These are phyloP conservation scores for Cicer bijugum DNA, from an alignment of 306 rosid species.

Conservation along the genomic window DNA sequence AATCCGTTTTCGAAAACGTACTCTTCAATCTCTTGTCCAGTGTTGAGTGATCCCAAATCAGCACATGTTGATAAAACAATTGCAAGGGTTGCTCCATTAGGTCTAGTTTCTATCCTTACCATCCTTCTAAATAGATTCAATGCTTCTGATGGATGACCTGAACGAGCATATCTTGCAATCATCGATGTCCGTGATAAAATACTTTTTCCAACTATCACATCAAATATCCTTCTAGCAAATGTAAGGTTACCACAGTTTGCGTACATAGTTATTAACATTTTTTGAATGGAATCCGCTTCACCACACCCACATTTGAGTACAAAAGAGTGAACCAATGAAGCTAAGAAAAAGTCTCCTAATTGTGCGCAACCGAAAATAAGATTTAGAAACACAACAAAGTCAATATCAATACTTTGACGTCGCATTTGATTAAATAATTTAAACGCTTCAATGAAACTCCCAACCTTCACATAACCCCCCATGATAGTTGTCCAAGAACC, in stretches of 20 bases:
- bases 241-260: constrained; percentile 58
- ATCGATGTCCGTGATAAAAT: constrained; percentile 66
- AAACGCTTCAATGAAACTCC: constrained; percentile 40
- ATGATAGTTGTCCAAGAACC: constrained; percentile 59
- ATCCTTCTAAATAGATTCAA: constrained; percentile 50
- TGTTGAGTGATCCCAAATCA: constrained; percentile 52
- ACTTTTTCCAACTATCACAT: constrained; percentile 48
- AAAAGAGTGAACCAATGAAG: constrained; percentile 53
- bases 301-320: constrained; percentile 58
- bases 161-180: constrained; percentile 55
- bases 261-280: constrained; percentile 58
- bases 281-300: constrained; percentile 52
- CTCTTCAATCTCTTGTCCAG: constrained; percentile 69
- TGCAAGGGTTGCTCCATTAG: constrained; percentile 48
- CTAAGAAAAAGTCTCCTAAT: constrained; percentile 40
- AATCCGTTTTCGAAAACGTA: constrained; percentile 56
- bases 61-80: constrained; percentile 56
- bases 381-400: constrained; percentile 49
- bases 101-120: constrained; percentile 42
- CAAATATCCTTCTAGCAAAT: constrained; percentile 62
- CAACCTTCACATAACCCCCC: constrained; percentile 52
- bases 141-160: constrained; percentile 50
- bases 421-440: constrained; percentile 50
- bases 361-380: constrained; percentile 48
- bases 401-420: constrained; percentile 34